A percentile compares a stretch with the other conserved stretches of the same genome.
phyloP scores from a whole-genome alignment of 176 grass and related monocot species.

The Triticum monococcum region DNA sequence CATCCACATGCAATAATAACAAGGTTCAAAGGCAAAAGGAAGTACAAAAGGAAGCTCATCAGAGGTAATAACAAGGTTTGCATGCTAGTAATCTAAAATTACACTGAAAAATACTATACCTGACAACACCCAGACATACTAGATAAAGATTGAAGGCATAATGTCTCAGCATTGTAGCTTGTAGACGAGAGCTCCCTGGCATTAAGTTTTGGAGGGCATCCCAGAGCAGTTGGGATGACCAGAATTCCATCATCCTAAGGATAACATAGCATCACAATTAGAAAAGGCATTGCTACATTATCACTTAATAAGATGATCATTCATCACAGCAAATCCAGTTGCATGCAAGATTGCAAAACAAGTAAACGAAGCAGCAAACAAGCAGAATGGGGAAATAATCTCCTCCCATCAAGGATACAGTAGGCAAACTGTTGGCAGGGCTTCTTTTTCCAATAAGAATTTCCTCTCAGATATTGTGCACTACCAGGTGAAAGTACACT shows the following conservation, averaged over 20 bases:
- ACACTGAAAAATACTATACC: conserved; percentile 50
- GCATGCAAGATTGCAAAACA: conserved; percentile 13
- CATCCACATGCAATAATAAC: neutral
- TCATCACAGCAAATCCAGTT: conserved; percentile 14
- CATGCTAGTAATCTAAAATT: conserved; percentile 1
- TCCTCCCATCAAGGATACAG: neutral
- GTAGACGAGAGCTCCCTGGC: conserved; percentile 71
- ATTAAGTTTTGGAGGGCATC: conserved; percentile 85
- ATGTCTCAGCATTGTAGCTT: conserved; percentile 57
- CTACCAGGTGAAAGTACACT: neutral
- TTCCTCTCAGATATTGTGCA: neutral
- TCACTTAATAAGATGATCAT: conserved; percentile 5
- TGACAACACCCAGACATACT: conserved; percentile 98
- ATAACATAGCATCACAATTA: conserved; percentile 34
- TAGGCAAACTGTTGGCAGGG: neutral
- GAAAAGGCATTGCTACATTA: neutral
- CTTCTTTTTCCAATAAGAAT: neutral
- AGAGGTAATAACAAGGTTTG: neutral
- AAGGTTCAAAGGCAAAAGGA: neutral
- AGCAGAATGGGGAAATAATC: neutral
- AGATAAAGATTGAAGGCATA: conserved; percentile 69
- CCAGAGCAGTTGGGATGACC: conserved; percentile 81
- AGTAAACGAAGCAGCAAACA: neutral
- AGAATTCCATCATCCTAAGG: conserved; percentile 95
- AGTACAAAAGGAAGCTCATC: neutral